Base-by-base conservation (phyloP, 2,329 filamentous ascomycete genomes). In the Neocatenulostroma microsporum region DNA sequence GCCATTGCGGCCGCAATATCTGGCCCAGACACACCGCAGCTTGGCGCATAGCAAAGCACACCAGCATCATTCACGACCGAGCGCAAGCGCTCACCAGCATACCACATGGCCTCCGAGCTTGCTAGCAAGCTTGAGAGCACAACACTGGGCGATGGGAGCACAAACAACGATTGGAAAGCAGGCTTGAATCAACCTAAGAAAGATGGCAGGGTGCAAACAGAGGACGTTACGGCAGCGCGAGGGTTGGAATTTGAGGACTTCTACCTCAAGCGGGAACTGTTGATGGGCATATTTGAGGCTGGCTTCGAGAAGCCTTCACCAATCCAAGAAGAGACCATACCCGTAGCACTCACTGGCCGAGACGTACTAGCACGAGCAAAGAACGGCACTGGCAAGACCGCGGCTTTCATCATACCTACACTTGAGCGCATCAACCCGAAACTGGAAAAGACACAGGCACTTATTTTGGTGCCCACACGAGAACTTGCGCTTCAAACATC, bases 281-380 rank as follows among this genome's bases (percentile, higher is more conserved):
- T 98, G 68, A 98, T 96, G 89, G 91, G 91, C 45, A 96, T 98
- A 50, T 98, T 96, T 63, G 91, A 98, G 69, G 91, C 91, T 51
- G 91, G 91, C 46, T 98, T 95, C 63, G 91, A 98, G 63, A 95
- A 94, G 68, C 91, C 91, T 12, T 98, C 91, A 39, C 91, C 91
- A 9, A 98, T 98, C 54, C 91, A 98, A 77, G 91, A 98, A 80
- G 91, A 96, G 69, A 87, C 91, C 37, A 95, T 98, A 56, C 91
- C 91, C 31, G 89, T 98, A 49, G 91, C 91, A 34, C 74, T 98
- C 39, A 94, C 89, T 31, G 91, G 91, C 39, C 79, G 89, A 66
- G 91, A 98, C 60, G 88, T 98, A 54, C 76, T 98, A 47, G 91
- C 91, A 42, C 79, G 91, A 64, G 91, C 91, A 49, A 98, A 98